Percentiles rank a stretch among this genome's conserved stretches.
These are phyloP conservation scores for Psilocybe subaeruginosa DNA, from an alignment of 768 basidiomycete genomes.

Conservation along the genomic window DNA sequence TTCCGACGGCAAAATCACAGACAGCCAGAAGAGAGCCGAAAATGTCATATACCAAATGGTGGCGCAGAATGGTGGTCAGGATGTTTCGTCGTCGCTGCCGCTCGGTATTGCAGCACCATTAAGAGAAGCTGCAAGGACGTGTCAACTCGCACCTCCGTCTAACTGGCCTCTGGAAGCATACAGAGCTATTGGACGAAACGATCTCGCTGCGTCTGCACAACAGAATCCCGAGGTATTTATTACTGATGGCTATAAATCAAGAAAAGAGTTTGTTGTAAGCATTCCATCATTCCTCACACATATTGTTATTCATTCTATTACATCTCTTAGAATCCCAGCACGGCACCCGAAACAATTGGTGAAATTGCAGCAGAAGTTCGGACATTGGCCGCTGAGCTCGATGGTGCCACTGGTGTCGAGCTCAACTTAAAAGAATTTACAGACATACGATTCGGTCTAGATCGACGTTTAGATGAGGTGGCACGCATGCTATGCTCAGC, in stretches of 20 bases:
- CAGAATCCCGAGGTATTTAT: conserved; percentile 46
- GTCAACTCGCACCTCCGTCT: conserved; percentile 75
- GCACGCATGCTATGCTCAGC: conserved; percentile 89
- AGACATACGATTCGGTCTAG: conserved; percentile 86
- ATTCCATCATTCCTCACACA: background rate
- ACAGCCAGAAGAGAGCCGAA: conserved; percentile 68
- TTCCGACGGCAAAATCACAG: conserved; percentile 51
- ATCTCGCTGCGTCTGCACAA: conserved; percentile 68
- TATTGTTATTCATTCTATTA: conserved; percentile 7
- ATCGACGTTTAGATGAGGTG: conserved; percentile 89
- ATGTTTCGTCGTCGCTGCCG: conserved; percentile 60
- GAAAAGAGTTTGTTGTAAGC: conserved; percentile 62
- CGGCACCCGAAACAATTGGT: conserved; percentile 52
- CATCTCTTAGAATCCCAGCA: conserved; percentile 48
- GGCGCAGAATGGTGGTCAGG: conserved; percentile 42
- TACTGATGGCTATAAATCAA: conserved; percentile 57
- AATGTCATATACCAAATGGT: conserved; percentile 63
- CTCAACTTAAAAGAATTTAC: conserved; percentile 74
- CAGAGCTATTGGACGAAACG: conserved; percentile 69
- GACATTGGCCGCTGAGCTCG: conserved; percentile 53
- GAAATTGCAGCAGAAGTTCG: conserved; percentile 55
- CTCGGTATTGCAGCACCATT: conserved; percentile 78
- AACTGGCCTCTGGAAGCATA: conserved; percentile 78
- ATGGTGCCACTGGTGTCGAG: conserved; percentile 70
- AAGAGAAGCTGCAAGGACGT: conserved; percentile 82